Base-by-base conservation (phyloP, 2,329 filamentous ascomycete genomes). In the Fusarium metavorans region DNA sequence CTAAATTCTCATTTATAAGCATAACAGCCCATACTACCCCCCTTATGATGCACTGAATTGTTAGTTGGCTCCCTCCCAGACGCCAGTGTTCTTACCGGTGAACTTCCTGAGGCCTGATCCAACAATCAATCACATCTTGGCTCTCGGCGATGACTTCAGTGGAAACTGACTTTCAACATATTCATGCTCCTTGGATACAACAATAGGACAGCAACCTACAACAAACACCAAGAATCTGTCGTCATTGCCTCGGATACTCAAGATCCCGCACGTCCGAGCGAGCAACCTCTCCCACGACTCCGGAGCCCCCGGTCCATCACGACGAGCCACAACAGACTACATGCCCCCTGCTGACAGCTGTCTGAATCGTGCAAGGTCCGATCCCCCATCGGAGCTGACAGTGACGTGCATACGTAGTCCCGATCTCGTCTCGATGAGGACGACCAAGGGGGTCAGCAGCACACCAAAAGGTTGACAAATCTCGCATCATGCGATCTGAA, bases 261-360 rank as follows among this genome's bases (percentile, higher is more conserved):
- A 35, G 59, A 41, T 54, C 23, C 39, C 54, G 18, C 23, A 45
- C 6, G 63, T 48, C 59, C 54, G 45, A 68, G 60, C 48, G 3
- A 61, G 37, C 23, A 18, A 54, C 16, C 5, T 50, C 20, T 45
- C 32, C 39, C 16, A 35, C 9, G 23, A 65, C 64, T 20, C 39
- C 64, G 54, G 32, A 74, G 45, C 25, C 41, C 58, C 54, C n/a
- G 45, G 41, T 32, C 56, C 68, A 43, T 54, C 71, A 73, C 27
- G 18, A 59, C 3, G 50, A 68, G 39, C 66, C 71, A 74, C 35
- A 18, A 63, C 50, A 32, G 32, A 67, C 56, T 30, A 62, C 50
- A 62, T 39, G 30, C 6, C 45, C 41, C 23, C n/a, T 27, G 7
- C 34, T 64, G 54, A 43, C 37, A 74, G 20, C 48, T 72, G 27